Conservation (phyloP, 2,329 filamentous ascomycete genomes). For the Pseudogymnoascus sp. region DNA sequence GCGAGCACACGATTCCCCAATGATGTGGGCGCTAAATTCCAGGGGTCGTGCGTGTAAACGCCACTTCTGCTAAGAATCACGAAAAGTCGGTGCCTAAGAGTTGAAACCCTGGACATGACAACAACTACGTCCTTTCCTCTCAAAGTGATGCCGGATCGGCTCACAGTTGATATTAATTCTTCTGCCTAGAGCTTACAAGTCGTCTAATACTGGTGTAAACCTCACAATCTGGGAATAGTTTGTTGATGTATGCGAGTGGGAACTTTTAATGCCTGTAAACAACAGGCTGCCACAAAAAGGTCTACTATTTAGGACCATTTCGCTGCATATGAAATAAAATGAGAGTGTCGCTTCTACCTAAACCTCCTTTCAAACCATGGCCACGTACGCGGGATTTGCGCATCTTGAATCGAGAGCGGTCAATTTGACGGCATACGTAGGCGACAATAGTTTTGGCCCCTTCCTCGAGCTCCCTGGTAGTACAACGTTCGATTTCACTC, state of each 20-base stretch:
- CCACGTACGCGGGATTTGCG: not conserved
- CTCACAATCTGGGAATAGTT: not conserved
- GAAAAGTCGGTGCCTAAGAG: not conserved
- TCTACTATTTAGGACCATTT: not conserved
- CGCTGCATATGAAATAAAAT: not conserved
- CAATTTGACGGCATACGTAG: constrained; percentile 9
- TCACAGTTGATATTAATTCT: not conserved
- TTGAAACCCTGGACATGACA: not conserved
- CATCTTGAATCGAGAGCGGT: not conserved
- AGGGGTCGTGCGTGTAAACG: not conserved
- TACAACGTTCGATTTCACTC: constrained; percentile 21
- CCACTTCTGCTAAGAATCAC: not conserved
- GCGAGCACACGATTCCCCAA: too few relatives aligned
- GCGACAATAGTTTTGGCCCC: constrained; percentile 16
- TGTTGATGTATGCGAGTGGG: too few relatives aligned
- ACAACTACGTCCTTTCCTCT: not conserved
- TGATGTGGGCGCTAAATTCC: not conserved
- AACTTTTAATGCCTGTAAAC: not conserved
- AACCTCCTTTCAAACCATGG: constrained; percentile 8
- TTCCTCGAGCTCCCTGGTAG: constrained; percentile 12
- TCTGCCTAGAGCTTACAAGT: not conserved
- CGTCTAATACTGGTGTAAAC: not conserved
- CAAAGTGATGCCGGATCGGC: not conserved
- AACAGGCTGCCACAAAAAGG: not conserved
- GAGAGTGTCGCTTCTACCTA: not conserved